A percentile compares a stretch with the other conserved stretches of the same genome.
phyloP scores from a whole-genome alignment of 1,139 yeast species.

The Lodderomyces metapsilosis region DNA sequence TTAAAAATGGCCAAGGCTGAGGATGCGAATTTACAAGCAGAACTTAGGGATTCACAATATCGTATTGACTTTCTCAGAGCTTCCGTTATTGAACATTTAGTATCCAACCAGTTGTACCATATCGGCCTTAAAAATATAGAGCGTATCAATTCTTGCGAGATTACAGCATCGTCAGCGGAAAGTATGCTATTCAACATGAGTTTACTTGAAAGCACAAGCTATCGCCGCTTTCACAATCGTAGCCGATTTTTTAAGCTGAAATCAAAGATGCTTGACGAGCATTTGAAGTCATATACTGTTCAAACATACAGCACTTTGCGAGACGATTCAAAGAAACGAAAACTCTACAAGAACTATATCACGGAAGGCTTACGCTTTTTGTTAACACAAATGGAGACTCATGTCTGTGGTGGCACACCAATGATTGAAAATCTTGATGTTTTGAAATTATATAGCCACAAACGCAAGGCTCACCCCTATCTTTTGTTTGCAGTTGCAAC shows the following conservation, averaged over 20 bases:
- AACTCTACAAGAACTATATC: background rate
- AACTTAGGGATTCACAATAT: background rate
- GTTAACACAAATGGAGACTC: background rate
- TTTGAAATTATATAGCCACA: slow-evolving; percentile 21
- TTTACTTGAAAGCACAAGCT: slow-evolving; percentile 9
- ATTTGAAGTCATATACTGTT: background rate
- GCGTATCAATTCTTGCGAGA: background rate
- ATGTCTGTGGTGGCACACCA: background rate
- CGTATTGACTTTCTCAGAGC: slow-evolving; percentile 1
- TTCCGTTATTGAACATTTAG: slow-evolving; percentile 12
- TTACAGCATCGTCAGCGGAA: slow-evolving; percentile 16
- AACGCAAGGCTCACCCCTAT: background rate
- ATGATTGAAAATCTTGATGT: slow-evolving; percentile 28
- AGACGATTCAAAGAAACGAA: background rate
- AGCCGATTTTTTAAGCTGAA: slow-evolving; percentile 1
- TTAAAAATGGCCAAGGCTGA: background rate
- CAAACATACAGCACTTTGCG: background rate
- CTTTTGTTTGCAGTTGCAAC: slow-evolving; percentile 5
- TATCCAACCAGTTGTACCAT: slow-evolving; percentile 17
- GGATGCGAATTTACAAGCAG: background rate
- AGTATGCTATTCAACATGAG: slow-evolving; percentile 22
- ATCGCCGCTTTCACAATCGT: slow-evolving; percentile 7
- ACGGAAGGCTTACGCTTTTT: background rate
- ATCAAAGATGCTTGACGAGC: background rate
- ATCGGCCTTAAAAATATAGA: slow-evolving; percentile 14